Base-by-base conservation (phyloP, 768 basidiomycete species). In the Boletellus ananiceps region DNA sequence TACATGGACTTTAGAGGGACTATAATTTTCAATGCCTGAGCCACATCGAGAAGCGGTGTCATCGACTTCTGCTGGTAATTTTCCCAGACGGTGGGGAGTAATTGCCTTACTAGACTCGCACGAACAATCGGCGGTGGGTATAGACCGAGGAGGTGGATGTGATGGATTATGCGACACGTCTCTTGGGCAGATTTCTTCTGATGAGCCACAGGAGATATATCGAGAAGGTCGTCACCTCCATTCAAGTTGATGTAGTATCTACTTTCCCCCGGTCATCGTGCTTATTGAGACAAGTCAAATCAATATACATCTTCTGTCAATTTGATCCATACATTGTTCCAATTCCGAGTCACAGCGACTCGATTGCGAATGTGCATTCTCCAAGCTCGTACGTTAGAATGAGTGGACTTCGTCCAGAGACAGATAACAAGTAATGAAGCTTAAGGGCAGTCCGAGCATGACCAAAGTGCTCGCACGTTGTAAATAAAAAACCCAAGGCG, bases 71-170 rank as follows among this genome's bases (percentile, higher is more conserved):
- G 18, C 39, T 21, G 21, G 51, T 39, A 46, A 47, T 44, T 46
- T 57, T 50, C 4, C 47, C 42, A 38, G 44, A 41, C 29, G 25
- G 32, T 43, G 50, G 47, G 42, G 29, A 52, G 45, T 19, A 31
- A 19, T 56, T 54, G 35, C 55, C 55, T 57, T 55, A 57, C 53
- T 41, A 18, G 50, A 54, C 44, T 47, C 31, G 42, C 38, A 25
- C 41, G 45, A 46, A 46, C 14, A 39, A 36, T 44, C 41, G 38
- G 46, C 42, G 44, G 51, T 58, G 50, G 55, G 34, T 40, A 53
- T 55, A 51, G 49, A 59, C 64, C 62, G 60, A 64, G 60, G 62
- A 59, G 47, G 58, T 54, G 48, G 44, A 38, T 45, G 23, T 56
- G 40, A 57, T 51, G 31, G 23, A 56, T 48, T 11, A 48, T 18